phyloP scores from a whole-genome alignment of 805 yeast genomes.

The Zygosaccharomyces rouxii region DNA sequence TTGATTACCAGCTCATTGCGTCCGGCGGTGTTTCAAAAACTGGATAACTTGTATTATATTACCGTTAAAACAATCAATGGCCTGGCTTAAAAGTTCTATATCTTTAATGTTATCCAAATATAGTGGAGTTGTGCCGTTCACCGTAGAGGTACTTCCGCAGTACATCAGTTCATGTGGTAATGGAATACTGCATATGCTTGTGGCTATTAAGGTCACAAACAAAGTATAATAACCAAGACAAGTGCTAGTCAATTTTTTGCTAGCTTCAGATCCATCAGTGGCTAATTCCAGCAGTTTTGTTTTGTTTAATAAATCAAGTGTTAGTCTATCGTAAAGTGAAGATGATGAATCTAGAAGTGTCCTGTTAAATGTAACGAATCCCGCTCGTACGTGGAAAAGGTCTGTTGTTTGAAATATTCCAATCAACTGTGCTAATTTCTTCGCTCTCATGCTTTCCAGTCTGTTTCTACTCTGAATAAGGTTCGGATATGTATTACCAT shows the following conservation, averaged over 20 bases:
- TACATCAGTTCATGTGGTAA: constrained; percentile 25
- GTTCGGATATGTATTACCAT: constrained; percentile 26
- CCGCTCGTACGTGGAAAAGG: constrained; percentile 13
- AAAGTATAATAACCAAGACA: constrained; percentile 30
- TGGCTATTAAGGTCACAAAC: constrained; percentile 22
- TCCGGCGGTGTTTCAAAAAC: constrained; percentile 39
- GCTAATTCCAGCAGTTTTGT: constrained; percentile 9
- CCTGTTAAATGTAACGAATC: constrained; percentile 10
- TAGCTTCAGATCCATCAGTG: constrained; percentile 6
- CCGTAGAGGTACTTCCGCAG: constrained; percentile 29
- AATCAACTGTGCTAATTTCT: constrained; percentile 20
- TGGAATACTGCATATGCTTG: constrained; percentile 16
- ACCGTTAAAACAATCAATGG: constrained; percentile 21
- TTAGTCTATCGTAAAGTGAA: constrained; percentile 8
- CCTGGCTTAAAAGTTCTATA: constrained; percentile 15
- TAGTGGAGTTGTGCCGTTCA: constrained; percentile 22
- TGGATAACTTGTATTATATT: constrained; percentile 28
- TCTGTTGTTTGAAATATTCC: constrained; percentile 14
- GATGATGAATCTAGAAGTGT: not conserved
- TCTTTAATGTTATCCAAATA: constrained; percentile 20
- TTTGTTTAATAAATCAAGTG: constrained; percentile 13
- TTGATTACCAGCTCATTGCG: constrained; percentile 53
- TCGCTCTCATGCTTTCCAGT: constrained; percentile 15
- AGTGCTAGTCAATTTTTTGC: constrained; percentile 17
- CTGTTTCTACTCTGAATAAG: constrained; percentile 19